Evolutionary conservation across 495 filamentous ascomycete species (phyloP), one percentile per base, ranked within the genome.

Genomic region (Chaetomium fimeti): DNA sequence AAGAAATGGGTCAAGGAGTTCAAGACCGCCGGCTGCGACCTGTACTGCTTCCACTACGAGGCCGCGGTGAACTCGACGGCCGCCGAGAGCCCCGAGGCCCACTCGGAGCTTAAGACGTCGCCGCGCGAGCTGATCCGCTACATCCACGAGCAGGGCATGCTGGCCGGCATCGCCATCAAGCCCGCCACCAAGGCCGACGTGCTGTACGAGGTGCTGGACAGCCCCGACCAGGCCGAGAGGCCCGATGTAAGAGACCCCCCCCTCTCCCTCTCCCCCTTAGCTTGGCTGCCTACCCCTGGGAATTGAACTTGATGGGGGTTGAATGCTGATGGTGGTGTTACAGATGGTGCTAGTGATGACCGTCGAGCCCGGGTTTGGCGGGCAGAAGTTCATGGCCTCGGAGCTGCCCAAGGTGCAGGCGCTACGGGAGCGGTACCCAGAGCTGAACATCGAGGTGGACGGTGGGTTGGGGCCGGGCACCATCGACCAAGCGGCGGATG

Each of bases 341-440:
- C 52, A 98, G 94, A 98, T 98, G 95, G 91, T 95, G 28, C 87
- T 98, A 12, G 88, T 98, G 45, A 98, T 98, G 94, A 98, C 94
- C 11, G 94, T 98, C 22, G 87, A 98, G 76, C 94, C 94, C 22
- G 94, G 94, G 59, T 98, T 98, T 76, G 95, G 94, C 64, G 94
- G 94, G 15, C 95, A 98, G 76, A 96, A 95, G 74, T 98, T 98
- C 85, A 97, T 97, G 89, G 88, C 91, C 6, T 90, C 88, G 5
- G 91, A 95, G 75, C 83, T 98, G 68, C 95, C 94, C 67, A 98
- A 98, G 78, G 95, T 98, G 38, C 73, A 85, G 57, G 91, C 88
- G 52, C 81, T 98, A 69, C 85, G 95, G 57, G 78, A 88, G 72
- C 84, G 86, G 52, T 98, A 97, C 75, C 94, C 94, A 6, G 83